Percentiles rank a stretch among this genome's conserved stretches.
phyloP scores from a whole-genome alignment of 2,329 filamentous ascomycete species.

The Clonostachys chloroleuca region DNA sequence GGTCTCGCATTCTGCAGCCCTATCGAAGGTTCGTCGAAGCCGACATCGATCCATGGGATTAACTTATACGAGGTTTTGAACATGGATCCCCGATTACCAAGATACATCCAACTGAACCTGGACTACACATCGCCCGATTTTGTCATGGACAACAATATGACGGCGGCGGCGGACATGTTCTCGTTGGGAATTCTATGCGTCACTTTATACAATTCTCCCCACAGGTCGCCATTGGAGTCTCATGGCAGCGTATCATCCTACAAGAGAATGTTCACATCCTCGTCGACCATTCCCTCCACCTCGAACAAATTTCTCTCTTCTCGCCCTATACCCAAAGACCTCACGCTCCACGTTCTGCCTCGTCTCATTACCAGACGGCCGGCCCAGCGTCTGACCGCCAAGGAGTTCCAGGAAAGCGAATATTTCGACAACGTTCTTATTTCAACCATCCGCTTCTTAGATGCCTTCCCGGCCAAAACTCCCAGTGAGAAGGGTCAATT shows the following conservation, averaged over 20 bases:
- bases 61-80: slow-evolving; percentile 81
- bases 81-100: slow-evolving; percentile 78
- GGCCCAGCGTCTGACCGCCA: slow-evolving; percentile 80
- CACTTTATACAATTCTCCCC: slow-evolving; percentile 91
- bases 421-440: slow-evolving; percentile 98
- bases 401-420: slow-evolving; percentile 89
- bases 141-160: slow-evolving; percentile 84
- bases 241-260: slow-evolving; percentile 80
- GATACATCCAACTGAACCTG: slow-evolving; percentile 79
- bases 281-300: slow-evolving; percentile 72
- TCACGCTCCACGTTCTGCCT: slow-evolving; percentile 72
- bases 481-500: slow-evolving; percentile 88
- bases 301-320: slow-evolving; percentile 83
- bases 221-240: slow-evolving; percentile 78
- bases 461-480: slow-evolving; percentile 87
- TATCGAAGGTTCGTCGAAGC: slow-evolving; percentile 68
- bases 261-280: slow-evolving; percentile 75
- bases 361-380: slow-evolving; percentile 82
- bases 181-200: slow-evolving; percentile 85
- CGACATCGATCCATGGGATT: slow-evolving; percentile 74
- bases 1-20: slow-evolving; percentile 88
- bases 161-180: slow-evolving; percentile 84
- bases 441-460: slow-evolving; percentile 92
- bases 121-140: slow-evolving; percentile 96
- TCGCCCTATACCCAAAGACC: slow-evolving; percentile 72